These are phyloP conservation scores for Didymella keratinophila DNA, from an alignment of 2,329 filamentous ascomycete species.

Conservation along the genomic window DNA sequence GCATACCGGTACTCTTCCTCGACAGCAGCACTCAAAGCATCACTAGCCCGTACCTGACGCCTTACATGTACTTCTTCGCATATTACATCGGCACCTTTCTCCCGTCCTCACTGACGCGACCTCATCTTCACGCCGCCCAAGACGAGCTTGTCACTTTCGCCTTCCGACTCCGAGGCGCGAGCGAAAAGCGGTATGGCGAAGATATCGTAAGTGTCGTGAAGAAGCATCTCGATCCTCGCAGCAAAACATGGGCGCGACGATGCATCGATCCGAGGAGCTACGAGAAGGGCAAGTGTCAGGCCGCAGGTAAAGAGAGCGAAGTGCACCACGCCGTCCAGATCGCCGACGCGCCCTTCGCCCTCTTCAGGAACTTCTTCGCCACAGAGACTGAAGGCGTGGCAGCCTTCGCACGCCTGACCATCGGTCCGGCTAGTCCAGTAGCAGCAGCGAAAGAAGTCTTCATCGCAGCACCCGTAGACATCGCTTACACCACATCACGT, in stretches of 20 bases:
- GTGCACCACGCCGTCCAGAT: conserved; percentile 40
- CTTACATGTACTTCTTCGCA: conserved; percentile 44
- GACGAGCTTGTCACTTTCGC: conserved; percentile 42
- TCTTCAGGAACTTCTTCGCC: conserved; percentile 6
- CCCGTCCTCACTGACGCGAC: conserved; percentile 24
- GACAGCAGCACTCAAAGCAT: conserved; percentile 37
- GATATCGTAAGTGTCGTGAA: conserved; percentile 35
- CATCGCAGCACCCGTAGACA: conserved; percentile 33
- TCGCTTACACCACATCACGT: conserved; percentile 26
- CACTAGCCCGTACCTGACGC: conserved; percentile 29
- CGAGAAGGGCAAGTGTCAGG: conserved; percentile 30
- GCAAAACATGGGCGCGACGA: conserved; percentile 31
- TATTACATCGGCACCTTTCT: conserved; percentile 45
- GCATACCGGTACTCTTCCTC: conserved; percentile 41
- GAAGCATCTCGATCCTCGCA: conserved; percentile 31
- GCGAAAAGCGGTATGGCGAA: conserved; percentile 27
- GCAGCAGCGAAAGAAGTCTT: conserved; percentile 20
- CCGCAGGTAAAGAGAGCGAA: conserved; percentile 27
- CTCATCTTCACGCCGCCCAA: conserved; percentile 37
- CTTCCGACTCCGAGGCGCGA: conserved; percentile 39
- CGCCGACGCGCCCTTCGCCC: conserved; percentile 39
- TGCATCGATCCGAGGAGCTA: conserved; percentile 35
- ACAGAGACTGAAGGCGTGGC: conserved; percentile 17
- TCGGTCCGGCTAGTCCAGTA: conserved; percentile 33
- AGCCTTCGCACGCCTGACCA: conserved; percentile 37